Evolutionary conservation across 177 flowering plant species (phyloP).

Genomic region (Vitis hybrid): DNA sequence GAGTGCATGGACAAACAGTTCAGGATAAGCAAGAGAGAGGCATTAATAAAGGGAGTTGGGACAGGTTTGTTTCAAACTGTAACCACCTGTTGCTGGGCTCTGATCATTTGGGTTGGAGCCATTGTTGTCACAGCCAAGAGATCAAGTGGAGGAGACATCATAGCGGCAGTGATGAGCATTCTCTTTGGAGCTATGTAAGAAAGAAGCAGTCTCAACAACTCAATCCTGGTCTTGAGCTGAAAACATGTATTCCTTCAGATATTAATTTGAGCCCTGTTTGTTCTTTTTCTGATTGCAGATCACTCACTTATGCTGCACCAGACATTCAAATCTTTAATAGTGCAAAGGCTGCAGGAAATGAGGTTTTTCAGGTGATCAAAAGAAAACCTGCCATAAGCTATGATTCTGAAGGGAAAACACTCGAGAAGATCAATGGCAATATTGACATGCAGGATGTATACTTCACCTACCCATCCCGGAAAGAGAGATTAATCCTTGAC

Average conservation of each 20-base stretch:
- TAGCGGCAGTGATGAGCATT: conserved; percentile 75
- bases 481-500: conserved; percentile 40
- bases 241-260: too few relatives aligned
- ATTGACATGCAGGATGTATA: conserved; percentile 44
- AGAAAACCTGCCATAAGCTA: conserved; percentile 43
- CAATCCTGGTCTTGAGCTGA: too few relatives aligned
- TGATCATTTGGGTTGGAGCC: conserved; percentile 71
- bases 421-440: conserved; percentile 38
- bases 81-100: conserved; percentile 61
- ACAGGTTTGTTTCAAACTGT: conserved; percentile 63
- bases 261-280: too few relatives aligned
- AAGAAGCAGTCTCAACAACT: not conserved
- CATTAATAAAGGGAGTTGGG: conserved; percentile 66
- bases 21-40: conserved; percentile 48
- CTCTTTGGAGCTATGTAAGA: conserved; percentile 80
- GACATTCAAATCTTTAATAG: conserved; percentile 67
- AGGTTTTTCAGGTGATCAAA: conserved; percentile 54
- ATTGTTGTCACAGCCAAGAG: conserved; percentile 37
- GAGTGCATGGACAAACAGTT: conserved; percentile 46
- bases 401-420: conserved; percentile 30
- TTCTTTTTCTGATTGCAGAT: conserved; percentile 34
- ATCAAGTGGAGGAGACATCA: conserved; percentile 53
- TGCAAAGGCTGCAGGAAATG: conserved; percentile 66
- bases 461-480: conserved; percentile 67
- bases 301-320: conserved; percentile 72